Percentiles rank a stretch among this genome's conserved stretches.
These are phyloP conservation scores for Fremontodendron californicum DNA, from an alignment of 345 rosid species.

Conservation along the genomic window DNA sequence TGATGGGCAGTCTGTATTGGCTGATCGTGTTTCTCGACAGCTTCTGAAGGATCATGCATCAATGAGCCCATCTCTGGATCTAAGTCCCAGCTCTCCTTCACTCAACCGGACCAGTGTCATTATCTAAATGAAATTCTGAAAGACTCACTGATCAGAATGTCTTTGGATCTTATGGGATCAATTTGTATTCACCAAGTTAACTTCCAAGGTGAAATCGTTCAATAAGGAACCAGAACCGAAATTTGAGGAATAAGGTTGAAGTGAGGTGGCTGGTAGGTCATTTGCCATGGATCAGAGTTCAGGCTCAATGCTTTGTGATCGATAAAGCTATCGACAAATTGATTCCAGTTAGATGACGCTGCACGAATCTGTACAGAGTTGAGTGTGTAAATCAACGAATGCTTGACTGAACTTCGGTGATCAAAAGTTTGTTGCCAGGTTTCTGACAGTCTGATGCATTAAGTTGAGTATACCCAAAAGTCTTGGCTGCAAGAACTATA, in stretches of 20 bases:
- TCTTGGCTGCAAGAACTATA: slow-evolving; percentile 19
- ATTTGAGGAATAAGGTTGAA: slow-evolving; percentile 19
- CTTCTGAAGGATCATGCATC: slow-evolving; percentile 44
- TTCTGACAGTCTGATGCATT: slow-evolving; percentile 16
- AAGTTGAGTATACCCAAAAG: not conserved
- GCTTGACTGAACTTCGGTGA: slow-evolving; percentile 9
- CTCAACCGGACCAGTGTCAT: slow-evolving; percentile 32
- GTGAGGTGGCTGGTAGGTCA: slow-evolving; percentile 10
- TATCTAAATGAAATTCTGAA: slow-evolving; percentile 14
- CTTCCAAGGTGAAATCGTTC: slow-evolving; percentile 21
- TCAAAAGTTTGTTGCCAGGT: not conserved
- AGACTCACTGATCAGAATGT: slow-evolving; percentile 6
- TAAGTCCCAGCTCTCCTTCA: slow-evolving; percentile 39
- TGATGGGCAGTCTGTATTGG: slow-evolving; percentile 50
- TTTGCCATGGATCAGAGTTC: slow-evolving; percentile 9
- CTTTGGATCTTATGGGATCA: not conserved
- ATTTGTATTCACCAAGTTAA: slow-evolving; percentile 13
- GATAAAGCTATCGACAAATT: slow-evolving; percentile 2
- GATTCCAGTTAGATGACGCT: slow-evolving; percentile 11
- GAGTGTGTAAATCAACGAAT: slow-evolving; percentile 20
- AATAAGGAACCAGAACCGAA: slow-evolving; percentile 14
- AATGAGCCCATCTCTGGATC: slow-evolving; percentile 38
- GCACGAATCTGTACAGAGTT: slow-evolving; percentile 24
- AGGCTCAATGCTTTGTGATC: not conserved
- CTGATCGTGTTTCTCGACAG: slow-evolving; percentile 51